Conservation (phyloP, 768 basidiomycete species). For the Mycena galericulata region DNA sequence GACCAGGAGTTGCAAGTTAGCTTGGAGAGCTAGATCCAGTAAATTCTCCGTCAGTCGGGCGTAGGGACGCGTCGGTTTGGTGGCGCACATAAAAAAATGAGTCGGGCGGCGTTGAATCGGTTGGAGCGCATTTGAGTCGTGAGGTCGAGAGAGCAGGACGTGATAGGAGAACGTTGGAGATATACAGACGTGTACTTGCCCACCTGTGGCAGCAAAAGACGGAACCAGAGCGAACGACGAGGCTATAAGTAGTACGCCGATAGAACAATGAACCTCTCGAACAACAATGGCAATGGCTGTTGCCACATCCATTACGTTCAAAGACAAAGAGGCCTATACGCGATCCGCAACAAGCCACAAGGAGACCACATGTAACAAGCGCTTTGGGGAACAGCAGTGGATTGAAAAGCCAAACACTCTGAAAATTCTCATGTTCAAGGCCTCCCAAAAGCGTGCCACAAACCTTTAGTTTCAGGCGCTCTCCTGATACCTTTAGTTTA, state of each 20-base stretch:
- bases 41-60: not conserved
- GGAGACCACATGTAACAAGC: too few species aligned
- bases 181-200: slow-evolving; percentile 6
- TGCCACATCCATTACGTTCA: slow-evolving; percentile 1
- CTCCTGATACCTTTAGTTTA: too few species aligned
- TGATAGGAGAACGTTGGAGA: not conserved
- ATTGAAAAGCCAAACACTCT: too few species aligned
- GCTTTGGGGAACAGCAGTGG: too few species aligned
- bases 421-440: too few species aligned
- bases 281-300: slow-evolving; percentile 7
- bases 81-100: slow-evolving; percentile 26
- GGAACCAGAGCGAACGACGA: not conserved
- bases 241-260: slow-evolving; percentile 1
- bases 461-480: too few species aligned
- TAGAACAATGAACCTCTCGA: slow-evolving; percentile 18
- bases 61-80: not conserved
- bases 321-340: not conserved
- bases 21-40: slow-evolving; percentile 21
- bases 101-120: slow-evolving; percentile 15
- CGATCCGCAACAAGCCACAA: too few species aligned
- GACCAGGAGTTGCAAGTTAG: slow-evolving; percentile 25
- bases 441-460: too few species aligned
- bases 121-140: slow-evolving; percentile 29
- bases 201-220: slow-evolving; percentile 29
- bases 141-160: not conserved